Base-by-base conservation (phyloP, 176 grass and related monocot species). In the Triticum urartu region DNA sequence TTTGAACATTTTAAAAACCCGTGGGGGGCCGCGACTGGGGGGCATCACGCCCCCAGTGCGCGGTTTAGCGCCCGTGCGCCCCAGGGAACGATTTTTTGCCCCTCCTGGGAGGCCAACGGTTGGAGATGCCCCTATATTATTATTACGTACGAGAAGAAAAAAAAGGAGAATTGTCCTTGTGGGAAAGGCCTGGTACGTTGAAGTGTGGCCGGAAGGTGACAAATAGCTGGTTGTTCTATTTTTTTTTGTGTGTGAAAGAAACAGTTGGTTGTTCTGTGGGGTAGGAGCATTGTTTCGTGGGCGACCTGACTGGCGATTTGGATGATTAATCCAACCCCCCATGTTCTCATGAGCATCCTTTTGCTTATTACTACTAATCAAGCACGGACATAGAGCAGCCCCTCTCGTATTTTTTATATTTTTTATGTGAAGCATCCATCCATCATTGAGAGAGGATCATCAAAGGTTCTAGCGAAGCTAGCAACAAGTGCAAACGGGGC, bases 251-350 rank as follows among this genome's bases (percentile, higher is more conserved):
- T 35, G 34, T 4, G 34, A 35, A 35, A 35, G 34, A 35, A 68
- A 68, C 11, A 45, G 11, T 47, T 66, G 30, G 81, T 71, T 91
- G 14, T 52, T 52, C 5, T 50, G 47, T 15, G 22, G 1, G 86
- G 81, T 85, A 88, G 76, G 80, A 47, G 65, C 61, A 81, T 22
- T 39, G 59, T 80, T 85, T n/a, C 39, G 43, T 43, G 89, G 80
- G 35, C 36, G 20, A 56, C 50, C 50, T 54, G 50, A 54, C 50
- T 87, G 58, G 66, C 76, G 30, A 6, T 68, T 77, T 81, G 81
- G 89, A 91, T 77, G 81, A 88, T 91, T 81, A 64, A 62, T 62
- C 38, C 48, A 15, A 17, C n/a, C 83, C 83, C 86, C 86, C 50
- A 85, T 45, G 86, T 81, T 91, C 77, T 88, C 77, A 20, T 81